phyloP scores from a whole-genome alignment of 305 asterid species.

The Lippia alba region DNA sequence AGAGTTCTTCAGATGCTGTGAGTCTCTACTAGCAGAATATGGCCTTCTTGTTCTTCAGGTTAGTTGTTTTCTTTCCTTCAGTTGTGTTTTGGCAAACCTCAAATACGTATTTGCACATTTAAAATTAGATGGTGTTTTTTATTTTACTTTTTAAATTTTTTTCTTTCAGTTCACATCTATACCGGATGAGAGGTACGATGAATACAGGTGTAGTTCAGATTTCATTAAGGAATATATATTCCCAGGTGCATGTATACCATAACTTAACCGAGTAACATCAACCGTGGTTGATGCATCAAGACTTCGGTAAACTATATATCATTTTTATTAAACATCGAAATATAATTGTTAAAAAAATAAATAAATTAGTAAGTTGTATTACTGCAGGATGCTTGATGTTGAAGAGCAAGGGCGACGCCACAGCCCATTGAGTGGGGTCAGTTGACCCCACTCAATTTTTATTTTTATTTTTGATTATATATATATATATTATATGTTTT shows the following conservation, averaged over 20 bases:
- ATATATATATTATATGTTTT: no score
- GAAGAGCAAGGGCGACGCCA: no score
- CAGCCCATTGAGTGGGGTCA: no score
- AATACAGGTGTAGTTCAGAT: conserved; percentile 57
- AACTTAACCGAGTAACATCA: conserved; percentile 57
- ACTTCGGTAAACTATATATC: conserved; percentile 47
- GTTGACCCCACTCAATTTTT: no score
- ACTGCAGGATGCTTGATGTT: no score
- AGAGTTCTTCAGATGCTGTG: conserved; percentile 56
- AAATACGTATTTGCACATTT: background rate
- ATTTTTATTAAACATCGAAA: no score
- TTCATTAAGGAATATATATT: conserved; percentile 72
- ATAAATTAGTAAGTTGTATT: no score
- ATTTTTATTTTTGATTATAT: no score
- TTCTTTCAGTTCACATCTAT: conserved; percentile 56
- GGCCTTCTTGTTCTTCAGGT: conserved; percentile 73
- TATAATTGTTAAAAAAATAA: no score
- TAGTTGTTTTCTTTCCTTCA: background rate
- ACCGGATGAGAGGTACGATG: conserved; percentile 69
- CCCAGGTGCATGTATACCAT: conserved; percentile 73
- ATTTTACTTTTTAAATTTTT: background rate
- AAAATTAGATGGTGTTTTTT: no score
- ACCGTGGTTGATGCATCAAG: conserved; percentile 70
- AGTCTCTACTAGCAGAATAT: conserved; percentile 55
- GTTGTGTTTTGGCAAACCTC: background rate